Evolutionary conservation across 2,329 filamentous ascomycete genomes (phyloP), one percentile per base, ranked within the genome.

Genomic region (Tympanopsis confertula): DNA sequence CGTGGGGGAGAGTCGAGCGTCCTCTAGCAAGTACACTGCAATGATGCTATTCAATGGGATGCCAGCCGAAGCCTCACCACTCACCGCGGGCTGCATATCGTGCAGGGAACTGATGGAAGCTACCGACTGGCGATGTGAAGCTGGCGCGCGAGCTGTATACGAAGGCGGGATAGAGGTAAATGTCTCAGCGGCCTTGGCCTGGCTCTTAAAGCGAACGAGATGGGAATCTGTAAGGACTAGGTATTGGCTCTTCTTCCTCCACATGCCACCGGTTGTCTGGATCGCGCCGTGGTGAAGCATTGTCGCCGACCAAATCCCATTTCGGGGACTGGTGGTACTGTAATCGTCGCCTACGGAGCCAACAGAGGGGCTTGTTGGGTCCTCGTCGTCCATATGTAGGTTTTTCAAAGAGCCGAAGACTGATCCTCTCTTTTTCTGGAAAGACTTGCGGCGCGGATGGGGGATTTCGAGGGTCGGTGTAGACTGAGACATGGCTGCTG

Each of bases 191-290:
- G 80, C 80, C 52, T 79, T 79, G 33, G 64, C 59, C 46, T 82
- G 75, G 48, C 63, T 80, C 54, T 83, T 82, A 61, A 80, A 83
- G 12, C 79, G 69, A 39, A 83, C 58, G 39, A 85, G 58, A 53
- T 83, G 75, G 4, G 69, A 72, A 45, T 83, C 79, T 5, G 78
- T 85, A 45, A 85, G 61, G 13, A 84, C 80, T 39, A 85, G 60
- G 48, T 81, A 85, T 52, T 84, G 78, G 55, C 71, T 79, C 59
- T 78, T 82, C 59, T 82, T 82, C 52, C 78, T 66, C 57, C 83
- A 81, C 66, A 84, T 74, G 42, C 74, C 72, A 39, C 72, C 78
- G 36, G 74, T 76, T 12, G 75, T 82, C 55, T 84, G 78, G 13
- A 83, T 74, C 50, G 82, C 79, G 26, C 79, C 80, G 58, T 82